phyloP scores from a whole-genome alignment of 495 filamentous ascomycete genomes.

The Tirmania nivea region DNA sequence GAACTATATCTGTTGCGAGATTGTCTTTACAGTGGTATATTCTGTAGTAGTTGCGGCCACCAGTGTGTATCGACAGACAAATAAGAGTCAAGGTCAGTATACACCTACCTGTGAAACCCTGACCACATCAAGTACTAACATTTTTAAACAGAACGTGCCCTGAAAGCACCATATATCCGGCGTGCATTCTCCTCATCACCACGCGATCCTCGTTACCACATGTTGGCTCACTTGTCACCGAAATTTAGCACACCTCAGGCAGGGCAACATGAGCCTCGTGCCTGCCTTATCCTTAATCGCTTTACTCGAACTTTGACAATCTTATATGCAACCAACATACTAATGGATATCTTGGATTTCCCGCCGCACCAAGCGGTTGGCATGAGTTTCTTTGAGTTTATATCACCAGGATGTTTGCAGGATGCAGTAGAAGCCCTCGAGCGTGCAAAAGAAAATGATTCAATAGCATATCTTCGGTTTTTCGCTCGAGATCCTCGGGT shows the following conservation, averaged over 20 bases:
- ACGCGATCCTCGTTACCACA: conserved; percentile 70
- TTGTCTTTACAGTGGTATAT: conserved; percentile 73
- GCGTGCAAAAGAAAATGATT: conserved; percentile 77
- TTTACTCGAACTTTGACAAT: conserved; percentile 66
- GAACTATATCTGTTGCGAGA: conserved; percentile 63
- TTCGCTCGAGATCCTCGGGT: conserved; percentile 53
- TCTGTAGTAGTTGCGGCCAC: conserved; percentile 72
- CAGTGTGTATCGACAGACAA: conserved; percentile 49
- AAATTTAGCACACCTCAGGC: conserved; percentile 51
- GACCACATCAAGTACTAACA: conserved; percentile 3
- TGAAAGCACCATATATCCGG: conserved; percentile 60
- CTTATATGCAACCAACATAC: conserved; percentile 66
- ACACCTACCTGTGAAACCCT: neutral
- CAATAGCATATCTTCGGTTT: conserved; percentile 83
- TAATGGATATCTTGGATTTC: conserved; percentile 51
- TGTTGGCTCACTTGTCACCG: conserved; percentile 63
- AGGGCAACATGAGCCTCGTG: conserved; percentile 50
- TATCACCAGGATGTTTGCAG: conserved; percentile 48
- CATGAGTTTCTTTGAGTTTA: conserved; percentile 63
- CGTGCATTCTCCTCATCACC: conserved; percentile 62
- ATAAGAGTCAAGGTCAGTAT: conserved; percentile 51
- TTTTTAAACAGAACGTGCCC: conserved; percentile 38
- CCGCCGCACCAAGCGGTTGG: conserved; percentile 40
- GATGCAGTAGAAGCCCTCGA: conserved; percentile 61
- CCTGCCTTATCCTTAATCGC: conserved; percentile 67